Evolutionary conservation across 2,329 filamentous ascomycete genomes (phyloP), one percentile per base, ranked within the genome.

Genomic region (Onygenales sp.): DNA sequence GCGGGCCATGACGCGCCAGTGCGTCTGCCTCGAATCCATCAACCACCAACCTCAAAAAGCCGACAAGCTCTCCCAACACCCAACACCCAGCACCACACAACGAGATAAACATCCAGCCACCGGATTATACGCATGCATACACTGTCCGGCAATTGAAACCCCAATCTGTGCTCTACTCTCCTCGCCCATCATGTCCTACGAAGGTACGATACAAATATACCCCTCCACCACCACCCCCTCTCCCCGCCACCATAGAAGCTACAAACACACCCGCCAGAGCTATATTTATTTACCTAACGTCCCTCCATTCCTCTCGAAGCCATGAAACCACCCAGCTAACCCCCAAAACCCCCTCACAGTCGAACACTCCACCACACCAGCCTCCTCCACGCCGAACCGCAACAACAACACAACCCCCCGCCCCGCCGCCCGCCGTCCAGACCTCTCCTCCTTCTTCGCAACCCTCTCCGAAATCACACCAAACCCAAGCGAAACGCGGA

Each of bases 371-470:
- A 73, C 67, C 45, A 59, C 61, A 53, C 66, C 69, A 53, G 65
- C 65, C 47, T 60, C 63, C 51, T 55, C 58, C 47, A 52, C 45
- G 46, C 32, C 56, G 42, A 43, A 49, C 51, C 43, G 65, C 45
- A 59, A 59, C 54, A 65, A 68, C 57, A 64, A 63, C 51, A 61
- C 62, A 52, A 55, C 59, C 50, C 44, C 53, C 49, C 50, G 50
- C 51, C 57, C 68, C 69, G 14, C 67, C 68, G 36, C 69, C 52
- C 80, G 80, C 57, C 78, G 81, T 50, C 82, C 82, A 32, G 82
- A 85, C 65, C 76, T 85, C 42, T 81, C 78, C 42, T 82, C 81
- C 61, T 85, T 85, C 73, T 84, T 84, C 70, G 75, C 77, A 54
- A 78, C 79, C 44, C 78, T 85, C 49, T 70, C 70, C 55, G 78